Conservation (phyloP, 2,329 filamentous ascomycete species). For the Paraphoma sp. region DNA sequence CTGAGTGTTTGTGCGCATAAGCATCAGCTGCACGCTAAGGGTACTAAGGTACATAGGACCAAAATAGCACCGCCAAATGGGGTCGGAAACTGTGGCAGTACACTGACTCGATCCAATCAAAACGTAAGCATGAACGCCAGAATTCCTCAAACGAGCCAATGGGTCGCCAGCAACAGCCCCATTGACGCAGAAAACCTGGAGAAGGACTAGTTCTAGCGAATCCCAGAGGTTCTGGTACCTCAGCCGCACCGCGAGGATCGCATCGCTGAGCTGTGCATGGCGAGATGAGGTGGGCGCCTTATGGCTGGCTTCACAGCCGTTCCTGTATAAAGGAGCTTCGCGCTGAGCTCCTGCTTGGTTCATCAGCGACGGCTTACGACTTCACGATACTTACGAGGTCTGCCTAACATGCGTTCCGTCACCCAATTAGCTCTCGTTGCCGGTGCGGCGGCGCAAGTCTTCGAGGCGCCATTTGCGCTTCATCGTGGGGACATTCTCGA, state of each 20-base stretch:
- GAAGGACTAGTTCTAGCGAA: background rate
- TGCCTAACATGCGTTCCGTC: background rate
- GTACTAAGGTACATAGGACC: background rate
- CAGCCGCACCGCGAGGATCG: background rate
- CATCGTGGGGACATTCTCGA: background rate
- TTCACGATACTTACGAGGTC: background rate
- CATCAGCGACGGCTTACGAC: background rate
- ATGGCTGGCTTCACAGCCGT: background rate
- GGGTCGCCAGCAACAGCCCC: background rate
- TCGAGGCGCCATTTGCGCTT: background rate
- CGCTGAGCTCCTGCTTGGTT: background rate
- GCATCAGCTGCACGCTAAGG: background rate
- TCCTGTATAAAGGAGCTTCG: background rate
- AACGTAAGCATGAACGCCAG: background rate
- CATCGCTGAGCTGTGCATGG: background rate
- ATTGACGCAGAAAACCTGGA: background rate
- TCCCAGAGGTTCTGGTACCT: background rate
- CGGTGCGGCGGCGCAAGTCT: background rate
- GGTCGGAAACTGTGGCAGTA: conserved; percentile 1
- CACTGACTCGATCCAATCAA: background rate
- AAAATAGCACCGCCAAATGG: background rate
- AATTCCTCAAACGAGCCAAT: background rate
- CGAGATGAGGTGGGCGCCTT: background rate
- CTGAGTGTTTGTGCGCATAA: background rate
- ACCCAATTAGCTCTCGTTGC: background rate